These are phyloP conservation scores for Xylariaceae sp. DNA, from an alignment of 2,329 filamentous ascomycete species.

Conservation along the genomic window DNA sequence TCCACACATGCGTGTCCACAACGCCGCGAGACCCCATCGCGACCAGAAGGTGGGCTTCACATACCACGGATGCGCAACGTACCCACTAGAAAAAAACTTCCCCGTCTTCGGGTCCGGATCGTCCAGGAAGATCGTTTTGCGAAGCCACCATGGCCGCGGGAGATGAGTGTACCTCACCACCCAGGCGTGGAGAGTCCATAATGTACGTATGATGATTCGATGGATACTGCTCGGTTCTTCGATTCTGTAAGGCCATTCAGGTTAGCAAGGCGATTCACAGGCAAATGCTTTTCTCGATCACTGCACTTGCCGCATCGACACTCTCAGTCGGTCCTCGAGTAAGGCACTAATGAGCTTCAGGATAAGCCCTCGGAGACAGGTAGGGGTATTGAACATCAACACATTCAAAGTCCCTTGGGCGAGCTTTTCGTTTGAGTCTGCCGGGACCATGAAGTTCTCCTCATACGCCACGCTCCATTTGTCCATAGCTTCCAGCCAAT, in stretches of 20 bases:
- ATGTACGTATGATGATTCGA: constrained; percentile 33
- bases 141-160: constrained; percentile 43
- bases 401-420: constrained; percentile 48
- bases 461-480: constrained; percentile 51
- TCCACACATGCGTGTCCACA: constrained; percentile 42
- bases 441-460: constrained; percentile 38
- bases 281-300: background rate
- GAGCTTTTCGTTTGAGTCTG: constrained; percentile 26
- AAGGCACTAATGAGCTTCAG: constrained; percentile 11
- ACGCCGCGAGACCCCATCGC: constrained; percentile 45
- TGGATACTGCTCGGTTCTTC: constrained; percentile 36
- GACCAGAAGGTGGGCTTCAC: constrained; percentile 46
- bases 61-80: constrained; percentile 51
- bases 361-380: constrained; percentile 21
- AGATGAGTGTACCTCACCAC: constrained; percentile 46
- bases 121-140: constrained; percentile 33
- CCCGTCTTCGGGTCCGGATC: constrained; percentile 40
- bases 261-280: background rate
- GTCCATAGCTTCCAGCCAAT: constrained; percentile 49
- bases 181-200: constrained; percentile 43
- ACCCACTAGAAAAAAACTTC: constrained; percentile 39
- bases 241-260: constrained; percentile 32
- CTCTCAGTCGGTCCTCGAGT: constrained; percentile 16
- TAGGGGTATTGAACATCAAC: constrained; percentile 42
- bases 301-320: constrained; percentile 16